A percentile compares a stretch with the other conserved stretches of the same genome.
phyloP scores from a whole-genome alignment of 2,329 filamentous ascomycete genomes.

The Ascochyta clinopodiicola region DNA sequence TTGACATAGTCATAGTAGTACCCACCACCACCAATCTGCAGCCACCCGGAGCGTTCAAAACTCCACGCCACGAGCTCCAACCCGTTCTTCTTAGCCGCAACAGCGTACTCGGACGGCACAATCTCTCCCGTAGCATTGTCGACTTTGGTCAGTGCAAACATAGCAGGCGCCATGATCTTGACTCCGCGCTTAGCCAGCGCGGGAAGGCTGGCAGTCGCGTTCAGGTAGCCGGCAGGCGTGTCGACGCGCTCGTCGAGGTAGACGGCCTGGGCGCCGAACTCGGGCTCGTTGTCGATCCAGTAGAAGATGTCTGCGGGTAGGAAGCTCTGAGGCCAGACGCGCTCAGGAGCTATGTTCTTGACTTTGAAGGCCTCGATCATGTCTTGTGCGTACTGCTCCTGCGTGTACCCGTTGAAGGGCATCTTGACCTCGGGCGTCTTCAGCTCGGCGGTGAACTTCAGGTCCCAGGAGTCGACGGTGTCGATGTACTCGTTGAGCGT shows the following conservation, averaged over 20 bases:
- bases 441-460: conserved; percentile 59
- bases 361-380: conserved; percentile 56
- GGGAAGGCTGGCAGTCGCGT: conserved; percentile 64
- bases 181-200: conserved; percentile 65
- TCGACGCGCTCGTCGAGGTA: conserved; percentile 68
- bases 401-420: conserved; percentile 72
- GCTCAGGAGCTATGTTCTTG: conserved; percentile 46
- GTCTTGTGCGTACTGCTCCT: conserved; percentile 69
- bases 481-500: conserved; percentile 68
- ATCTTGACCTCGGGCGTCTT: conserved; percentile 73
- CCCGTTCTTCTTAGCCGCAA: conserved; percentile 64
- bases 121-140: conserved; percentile 59
- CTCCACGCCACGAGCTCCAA: conserved; percentile 73
- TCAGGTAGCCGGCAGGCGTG: conserved; percentile 56
- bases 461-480: conserved; percentile 62
- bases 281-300: conserved; percentile 68
- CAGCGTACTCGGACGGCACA: conserved; percentile 69
- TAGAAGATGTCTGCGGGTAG: conserved; percentile 68
- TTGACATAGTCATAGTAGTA: conserved; percentile 52
- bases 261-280: conserved; percentile 67
- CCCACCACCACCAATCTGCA: conserved; percentile 56
- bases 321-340: conserved; percentile 68
- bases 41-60: conserved; percentile 69
- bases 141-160: conserved; percentile 66
- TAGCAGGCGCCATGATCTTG: conserved; percentile 67